These are phyloP conservation scores for Claviceps citrina DNA, from an alignment of 2,329 filamentous ascomycete species.

Conservation along the genomic window DNA sequence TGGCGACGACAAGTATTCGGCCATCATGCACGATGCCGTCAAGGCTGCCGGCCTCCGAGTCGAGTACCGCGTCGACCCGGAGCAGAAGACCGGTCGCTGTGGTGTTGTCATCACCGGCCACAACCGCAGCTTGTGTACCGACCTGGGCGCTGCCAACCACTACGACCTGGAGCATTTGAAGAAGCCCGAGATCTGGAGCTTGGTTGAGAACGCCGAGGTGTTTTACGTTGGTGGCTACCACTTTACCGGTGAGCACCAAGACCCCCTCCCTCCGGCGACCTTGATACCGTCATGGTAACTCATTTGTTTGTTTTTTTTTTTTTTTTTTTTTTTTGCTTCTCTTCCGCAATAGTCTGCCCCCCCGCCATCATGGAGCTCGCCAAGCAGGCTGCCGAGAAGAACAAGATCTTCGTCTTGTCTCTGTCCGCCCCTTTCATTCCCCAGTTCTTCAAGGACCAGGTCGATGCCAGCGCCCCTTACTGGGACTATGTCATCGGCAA, in stretches of 20 bases:
- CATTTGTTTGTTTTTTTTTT: no score
- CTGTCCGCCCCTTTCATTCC: conserved; percentile 91
- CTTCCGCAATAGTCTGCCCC: conserved; percentile 50
- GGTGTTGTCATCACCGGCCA: conserved; percentile 94
- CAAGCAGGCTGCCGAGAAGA: conserved; percentile 71
- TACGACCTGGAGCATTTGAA: conserved; percentile 92
- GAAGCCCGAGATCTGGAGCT: conserved; percentile 76
- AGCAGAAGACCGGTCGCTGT: conserved; percentile 77
- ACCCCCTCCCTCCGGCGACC: no score
- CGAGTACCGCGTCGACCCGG: conserved; percentile 83
- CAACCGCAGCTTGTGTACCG: conserved; percentile 87
- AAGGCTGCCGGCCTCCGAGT: conserved; percentile 77
- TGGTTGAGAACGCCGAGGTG: conserved; percentile 74
- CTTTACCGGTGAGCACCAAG: conserved; percentile 47
- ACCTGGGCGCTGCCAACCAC: conserved; percentile 90
- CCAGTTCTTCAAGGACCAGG: conserved; percentile 93
- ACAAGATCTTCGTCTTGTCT: conserved; percentile 87
- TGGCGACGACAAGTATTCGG: conserved; percentile 89
- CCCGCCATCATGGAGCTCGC: conserved; percentile 79
- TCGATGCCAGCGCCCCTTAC: conserved; percentile 76
- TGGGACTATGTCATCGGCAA: conserved; percentile 96
- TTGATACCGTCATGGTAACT: no score
- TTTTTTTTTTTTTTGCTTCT: neutral
- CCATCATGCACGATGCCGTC: conserved; percentile 73
- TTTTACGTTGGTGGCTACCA: conserved; percentile 96